Conservation (phyloP, 75 land plant species). For the Selaginella moellendorffii region DNA sequence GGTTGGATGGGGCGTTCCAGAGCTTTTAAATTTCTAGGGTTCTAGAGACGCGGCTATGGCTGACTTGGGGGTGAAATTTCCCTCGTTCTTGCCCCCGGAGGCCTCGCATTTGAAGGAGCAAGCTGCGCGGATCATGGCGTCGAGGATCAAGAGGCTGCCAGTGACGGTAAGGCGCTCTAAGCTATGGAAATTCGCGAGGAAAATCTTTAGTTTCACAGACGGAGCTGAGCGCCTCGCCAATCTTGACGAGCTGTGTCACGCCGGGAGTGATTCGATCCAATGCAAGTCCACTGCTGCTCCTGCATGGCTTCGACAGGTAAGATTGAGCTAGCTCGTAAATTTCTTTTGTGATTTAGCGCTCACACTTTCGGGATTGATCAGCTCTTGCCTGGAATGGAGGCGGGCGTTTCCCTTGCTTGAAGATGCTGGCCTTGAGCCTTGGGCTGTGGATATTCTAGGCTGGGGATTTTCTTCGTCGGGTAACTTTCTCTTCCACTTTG, state of each 20-base stretch:
- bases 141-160: slow-evolving; percentile 54
- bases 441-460: slow-evolving; percentile 93
- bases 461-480: slow-evolving; percentile 94
- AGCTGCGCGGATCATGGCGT: slow-evolving; percentile 41
- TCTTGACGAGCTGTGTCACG: slow-evolving; percentile 85
- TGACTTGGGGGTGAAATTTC: no score
- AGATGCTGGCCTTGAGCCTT: slow-evolving; percentile 56
- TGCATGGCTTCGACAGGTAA: slow-evolving; percentile 94
- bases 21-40: no score
- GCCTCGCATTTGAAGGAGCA: slow-evolving; percentile 41
- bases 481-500: slow-evolving; percentile 1
- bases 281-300: slow-evolving; percentile 55
- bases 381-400: slow-evolving; percentile 95
- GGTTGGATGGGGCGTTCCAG: no score
- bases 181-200: neutral
- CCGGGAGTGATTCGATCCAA: slow-evolving; percentile 25
- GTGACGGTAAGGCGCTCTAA: slow-evolving; percentile 31
- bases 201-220: slow-evolving; percentile 25
- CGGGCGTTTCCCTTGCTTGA: slow-evolving; percentile 69
- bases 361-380: no score
- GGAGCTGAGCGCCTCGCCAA: slow-evolving; percentile 25
- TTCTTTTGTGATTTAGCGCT: neutral
- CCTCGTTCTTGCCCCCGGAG: slow-evolving; percentile 60
- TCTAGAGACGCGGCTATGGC: no score
- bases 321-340: neutral